phyloP scores from a whole-genome alignment of 306 rosid species.

The Astragalus membranaceus region DNA sequence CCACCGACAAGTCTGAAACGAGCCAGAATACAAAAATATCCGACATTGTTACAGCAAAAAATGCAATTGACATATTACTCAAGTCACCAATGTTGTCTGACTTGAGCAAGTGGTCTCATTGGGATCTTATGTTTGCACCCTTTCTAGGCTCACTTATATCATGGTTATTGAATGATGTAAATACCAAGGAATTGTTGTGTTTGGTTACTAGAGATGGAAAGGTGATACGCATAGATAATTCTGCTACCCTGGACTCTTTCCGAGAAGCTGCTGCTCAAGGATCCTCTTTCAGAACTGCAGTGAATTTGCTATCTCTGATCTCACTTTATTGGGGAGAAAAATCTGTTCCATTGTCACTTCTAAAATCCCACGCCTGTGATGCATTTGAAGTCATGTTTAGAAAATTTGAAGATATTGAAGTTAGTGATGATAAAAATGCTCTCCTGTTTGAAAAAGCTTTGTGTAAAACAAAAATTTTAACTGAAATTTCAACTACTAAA shows the following conservation, averaged over 20 bases:
- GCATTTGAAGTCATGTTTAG: conserved; percentile 68
- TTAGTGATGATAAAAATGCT: conserved; percentile 26
- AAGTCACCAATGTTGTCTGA: conserved; percentile 81
- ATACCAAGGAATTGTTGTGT: conserved; percentile 58
- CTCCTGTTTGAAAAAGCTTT: conserved; percentile 30
- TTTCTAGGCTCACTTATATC: conserved; percentile 73
- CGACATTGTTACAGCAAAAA: conserved; percentile 40
- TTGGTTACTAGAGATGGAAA: conserved; percentile 77
- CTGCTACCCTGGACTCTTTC: conserved; percentile 72
- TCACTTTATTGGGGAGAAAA: conserved; percentile 72
- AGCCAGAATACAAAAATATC: conserved; percentile 22
- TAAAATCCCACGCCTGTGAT: conserved; percentile 59
- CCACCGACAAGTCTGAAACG: conserved; percentile 19
- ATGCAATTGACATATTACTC: conserved; percentile 58
- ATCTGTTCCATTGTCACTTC: conserved; percentile 59
- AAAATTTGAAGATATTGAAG: conserved; percentile 43
- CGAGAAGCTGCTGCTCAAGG: conserved; percentile 75
- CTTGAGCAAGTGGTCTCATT: conserved; percentile 86
- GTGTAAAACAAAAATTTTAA: conserved; percentile 13
- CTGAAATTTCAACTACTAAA: conserved; percentile 30
- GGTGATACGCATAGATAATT: conserved; percentile 68
- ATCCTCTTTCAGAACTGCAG: conserved; percentile 73
- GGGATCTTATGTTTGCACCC: conserved; percentile 83
- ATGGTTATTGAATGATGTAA: conserved; percentile 71
- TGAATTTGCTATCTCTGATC: conserved; percentile 57